Percentiles rank a stretch among this genome's conserved stretches.
phyloP scores from a whole-genome alignment of 192 early-diverging fungal species.

The Coemansia sp. region DNA sequence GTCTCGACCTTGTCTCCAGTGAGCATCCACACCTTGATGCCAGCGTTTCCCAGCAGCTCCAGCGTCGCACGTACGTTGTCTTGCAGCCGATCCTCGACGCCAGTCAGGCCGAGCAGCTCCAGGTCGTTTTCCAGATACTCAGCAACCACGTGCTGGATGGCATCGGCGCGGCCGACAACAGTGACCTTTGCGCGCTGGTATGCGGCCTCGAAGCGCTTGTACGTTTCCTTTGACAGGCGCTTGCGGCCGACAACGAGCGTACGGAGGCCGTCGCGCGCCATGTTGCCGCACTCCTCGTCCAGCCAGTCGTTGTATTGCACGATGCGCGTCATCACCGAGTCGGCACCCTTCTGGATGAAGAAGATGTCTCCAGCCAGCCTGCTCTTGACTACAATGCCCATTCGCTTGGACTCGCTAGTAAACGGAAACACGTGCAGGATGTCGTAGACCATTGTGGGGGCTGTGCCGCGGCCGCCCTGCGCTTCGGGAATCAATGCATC shows the following conservation, averaged over 20 bases:
- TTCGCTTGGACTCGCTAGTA: conserved; percentile 95
- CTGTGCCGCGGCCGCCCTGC: conserved; percentile 25
- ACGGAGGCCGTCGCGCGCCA: conserved; percentile 92
- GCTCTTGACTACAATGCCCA: conserved; percentile 90
- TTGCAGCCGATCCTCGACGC: conserved; percentile 95
- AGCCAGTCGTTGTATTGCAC: conserved; percentile 95
- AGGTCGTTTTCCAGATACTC: conserved; percentile 77
- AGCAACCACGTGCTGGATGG: conserved; percentile 66
- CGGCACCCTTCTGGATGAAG: conserved; percentile 95
- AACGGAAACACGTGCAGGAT: conserved; percentile 97
- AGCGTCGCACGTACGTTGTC: conserved; percentile 88
- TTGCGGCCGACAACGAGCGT: conserved; percentile 92
- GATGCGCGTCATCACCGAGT: conserved; percentile 84
- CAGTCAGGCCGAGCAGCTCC: conserved; percentile 88
- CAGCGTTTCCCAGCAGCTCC: conserved; percentile 86
- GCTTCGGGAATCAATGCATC: conserved; percentile 32
- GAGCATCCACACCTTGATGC: conserved; percentile 95
- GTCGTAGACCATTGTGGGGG: conserved; percentile 62
- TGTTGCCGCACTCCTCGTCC: conserved; percentile 95
- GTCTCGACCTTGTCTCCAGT: conserved; percentile 98
- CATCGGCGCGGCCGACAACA: conserved; percentile 66
- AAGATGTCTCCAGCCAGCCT: conserved; percentile 67
- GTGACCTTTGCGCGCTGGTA: conserved; percentile 72
- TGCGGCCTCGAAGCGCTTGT: conserved; percentile 62
- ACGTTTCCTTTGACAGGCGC: conserved; percentile 68